Evolutionary conservation across 2,329 filamentous ascomycete species (phyloP).

Genomic region (Neopestalotiopsis clavispora): DNA sequence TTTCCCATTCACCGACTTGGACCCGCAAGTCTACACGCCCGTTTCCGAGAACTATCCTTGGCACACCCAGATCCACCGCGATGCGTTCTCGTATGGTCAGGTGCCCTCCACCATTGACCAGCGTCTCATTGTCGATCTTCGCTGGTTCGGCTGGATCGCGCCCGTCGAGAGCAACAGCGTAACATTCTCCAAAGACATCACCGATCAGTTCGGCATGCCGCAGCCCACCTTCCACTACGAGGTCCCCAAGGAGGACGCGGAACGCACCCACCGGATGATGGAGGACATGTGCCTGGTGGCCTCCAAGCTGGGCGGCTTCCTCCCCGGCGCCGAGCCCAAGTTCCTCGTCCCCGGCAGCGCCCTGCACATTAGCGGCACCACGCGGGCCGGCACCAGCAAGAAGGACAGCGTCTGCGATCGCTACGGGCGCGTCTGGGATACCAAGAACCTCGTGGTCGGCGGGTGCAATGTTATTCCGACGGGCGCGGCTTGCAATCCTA

Average conservation of each 20-base stretch:
- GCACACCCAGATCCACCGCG: constrained; percentile 33
- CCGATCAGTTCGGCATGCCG: constrained; percentile 32
- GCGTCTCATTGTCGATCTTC: constrained; percentile 27
- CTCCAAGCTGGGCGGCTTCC: constrained; percentile 24
- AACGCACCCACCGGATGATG: constrained; percentile 28
- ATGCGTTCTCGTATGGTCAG: constrained; percentile 31
- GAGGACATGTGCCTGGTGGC: constrained; percentile 27
- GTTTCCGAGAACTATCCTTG: constrained; percentile 26
- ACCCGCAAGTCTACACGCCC: constrained; percentile 23
- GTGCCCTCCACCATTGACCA: constrained; percentile 26
- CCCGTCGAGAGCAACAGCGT: constrained; percentile 21
- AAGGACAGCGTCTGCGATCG: constrained; percentile 25
- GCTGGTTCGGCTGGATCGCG: constrained; percentile 25
- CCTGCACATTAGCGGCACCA: constrained; percentile 27
- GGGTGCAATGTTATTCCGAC: constrained; percentile 30
- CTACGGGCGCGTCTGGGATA: constrained; percentile 27
- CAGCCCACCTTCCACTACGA: constrained; percentile 28
- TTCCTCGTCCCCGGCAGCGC: constrained; percentile 26
- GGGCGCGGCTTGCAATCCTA: constrained; percentile 30
- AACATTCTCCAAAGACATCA: constrained; percentile 22
- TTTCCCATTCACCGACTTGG: constrained; percentile 24
- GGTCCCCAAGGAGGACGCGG: constrained; percentile 16
- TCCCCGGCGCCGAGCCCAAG: constrained; percentile 27
- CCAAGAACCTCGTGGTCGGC: constrained; percentile 28
- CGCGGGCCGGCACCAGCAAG: constrained; percentile 19